These are phyloP conservation scores for Pseudogymnoascus sp. DNA, from an alignment of 2,329 filamentous ascomycete genomes.

Conservation along the genomic window DNA sequence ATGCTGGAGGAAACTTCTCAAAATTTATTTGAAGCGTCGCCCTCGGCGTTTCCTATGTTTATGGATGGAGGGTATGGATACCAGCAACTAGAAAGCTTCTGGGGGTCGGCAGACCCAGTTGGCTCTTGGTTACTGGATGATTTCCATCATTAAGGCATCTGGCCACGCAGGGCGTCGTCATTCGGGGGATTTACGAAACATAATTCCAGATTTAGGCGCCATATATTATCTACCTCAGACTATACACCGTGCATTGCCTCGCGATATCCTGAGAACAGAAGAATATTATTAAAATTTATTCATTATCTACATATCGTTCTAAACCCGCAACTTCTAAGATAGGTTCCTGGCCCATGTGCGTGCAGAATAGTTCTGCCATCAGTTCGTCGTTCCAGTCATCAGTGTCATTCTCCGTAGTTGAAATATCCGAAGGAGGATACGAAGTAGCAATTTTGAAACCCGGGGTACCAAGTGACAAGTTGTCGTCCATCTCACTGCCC, in stretches of 20 bases:
- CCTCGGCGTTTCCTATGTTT: background rate
- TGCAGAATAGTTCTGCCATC: background rate
- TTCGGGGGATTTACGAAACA: background rate
- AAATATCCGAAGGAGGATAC: background rate
- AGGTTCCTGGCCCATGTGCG: background rate
- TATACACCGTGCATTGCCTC: no score
- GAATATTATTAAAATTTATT: background rate
- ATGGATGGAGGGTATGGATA: background rate
- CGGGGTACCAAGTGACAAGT: background rate
- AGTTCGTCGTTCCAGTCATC: background rate
- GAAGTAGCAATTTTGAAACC: background rate
- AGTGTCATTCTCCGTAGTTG: background rate
- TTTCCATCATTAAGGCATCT: background rate
- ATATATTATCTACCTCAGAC: background rate
- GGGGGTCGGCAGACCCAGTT: conserved; percentile 6
- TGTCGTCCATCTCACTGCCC: background rate
- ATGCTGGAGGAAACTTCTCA: background rate
- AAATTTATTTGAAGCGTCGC: background rate
- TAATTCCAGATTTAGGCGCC: background rate
- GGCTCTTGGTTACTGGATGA: conserved; percentile 8
- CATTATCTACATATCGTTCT: background rate
- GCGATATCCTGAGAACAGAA: background rate
- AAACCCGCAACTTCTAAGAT: background rate
- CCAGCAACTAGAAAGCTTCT: conserved; percentile 4
- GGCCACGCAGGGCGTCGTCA: background rate